Evolutionary conservation across 306 rosid species (phyloP).

Genomic region (Glycyrrhiza uralensis): DNA sequence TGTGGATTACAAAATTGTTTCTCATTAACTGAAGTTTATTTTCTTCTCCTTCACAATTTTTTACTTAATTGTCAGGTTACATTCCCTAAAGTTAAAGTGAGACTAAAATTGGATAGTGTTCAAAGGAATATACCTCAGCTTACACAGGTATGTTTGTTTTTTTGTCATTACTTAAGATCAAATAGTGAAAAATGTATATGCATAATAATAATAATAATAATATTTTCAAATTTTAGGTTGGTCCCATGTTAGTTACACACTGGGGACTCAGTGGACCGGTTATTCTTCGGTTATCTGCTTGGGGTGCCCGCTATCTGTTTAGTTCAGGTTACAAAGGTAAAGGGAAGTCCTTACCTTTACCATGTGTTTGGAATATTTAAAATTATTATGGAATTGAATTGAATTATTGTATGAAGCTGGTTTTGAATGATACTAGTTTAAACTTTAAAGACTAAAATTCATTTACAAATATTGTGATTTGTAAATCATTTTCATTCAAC

Average conservation of each 20-base stretch:
- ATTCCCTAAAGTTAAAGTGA: constrained; percentile 74
- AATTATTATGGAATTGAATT: not conserved
- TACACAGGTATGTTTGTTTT: constrained; percentile 60
- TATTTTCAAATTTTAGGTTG: constrained; percentile 52
- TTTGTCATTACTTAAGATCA: constrained; percentile 6
- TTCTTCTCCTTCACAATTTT: not conserved
- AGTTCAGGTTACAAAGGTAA: constrained; percentile 67
- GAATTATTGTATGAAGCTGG: constrained; percentile 6
- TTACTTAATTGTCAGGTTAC: constrained; percentile 56
- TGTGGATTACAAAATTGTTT: not conserved
- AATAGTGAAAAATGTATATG: constrained; percentile 11
- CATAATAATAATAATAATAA: too few species aligned
- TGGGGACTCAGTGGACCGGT: constrained; percentile 98
- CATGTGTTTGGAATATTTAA: not conserved
- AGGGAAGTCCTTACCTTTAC: not conserved
- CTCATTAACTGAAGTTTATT: not conserved
- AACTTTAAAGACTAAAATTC: not conserved
- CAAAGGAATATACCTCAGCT: constrained; percentile 62
- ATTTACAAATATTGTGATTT: constrained; percentile 2
- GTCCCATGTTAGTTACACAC: constrained; percentile 87
- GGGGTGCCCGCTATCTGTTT: constrained; percentile 89
- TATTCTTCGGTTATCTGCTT: constrained; percentile 87
- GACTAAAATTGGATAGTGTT: constrained; percentile 58
- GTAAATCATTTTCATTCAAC: constrained; percentile 1
- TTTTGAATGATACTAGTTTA: not conserved